Conservation (phyloP, 192 early-diverging fungal genomes). For the Mortierella claussenii region DNA sequence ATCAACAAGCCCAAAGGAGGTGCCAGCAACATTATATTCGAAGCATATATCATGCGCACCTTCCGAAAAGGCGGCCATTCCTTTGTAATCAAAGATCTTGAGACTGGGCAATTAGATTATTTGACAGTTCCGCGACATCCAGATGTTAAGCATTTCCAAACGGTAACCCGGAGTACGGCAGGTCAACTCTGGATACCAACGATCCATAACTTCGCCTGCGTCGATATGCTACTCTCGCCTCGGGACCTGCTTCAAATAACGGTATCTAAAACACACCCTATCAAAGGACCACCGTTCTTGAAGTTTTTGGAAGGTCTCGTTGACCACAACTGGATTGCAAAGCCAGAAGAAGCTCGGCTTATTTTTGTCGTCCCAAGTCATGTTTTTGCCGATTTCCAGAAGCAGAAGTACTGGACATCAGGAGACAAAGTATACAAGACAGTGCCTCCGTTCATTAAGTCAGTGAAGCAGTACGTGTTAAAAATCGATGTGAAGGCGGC, state of each 20-base stretch:
- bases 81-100: slow-evolving; percentile 15
- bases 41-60: slow-evolving; percentile 18
- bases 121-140: background rate
- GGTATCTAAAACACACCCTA: background rate
- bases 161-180: background rate
- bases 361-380: slow-evolving; percentile 18
- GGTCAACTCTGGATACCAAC: slow-evolving; percentile 13
- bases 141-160: background rate
- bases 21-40: slow-evolving; percentile 31
- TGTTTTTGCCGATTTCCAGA: slow-evolving; percentile 2
- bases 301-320: slow-evolving; percentile 8
- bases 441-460: background rate
- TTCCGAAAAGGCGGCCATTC: slow-evolving; percentile 17
- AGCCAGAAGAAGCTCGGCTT: slow-evolving; percentile 1
- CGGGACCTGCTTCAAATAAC: slow-evolving; percentile 12
- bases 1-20: background rate
- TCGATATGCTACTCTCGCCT: slow-evolving; percentile 2
- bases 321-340: background rate
- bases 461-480: slow-evolving; percentile 18
- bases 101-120: background rate
- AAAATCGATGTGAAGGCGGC: slow-evolving; percentile 17
- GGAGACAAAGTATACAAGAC: background rate
- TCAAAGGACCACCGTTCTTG: slow-evolving; percentile 7
- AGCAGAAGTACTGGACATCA: slow-evolving; percentile 15
- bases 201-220: slow-evolving; percentile 13